These are phyloP conservation scores for Sclerospora graminicola DNA, from an alignment of 352 stramenopile species.

Conservation along the genomic window DNA sequence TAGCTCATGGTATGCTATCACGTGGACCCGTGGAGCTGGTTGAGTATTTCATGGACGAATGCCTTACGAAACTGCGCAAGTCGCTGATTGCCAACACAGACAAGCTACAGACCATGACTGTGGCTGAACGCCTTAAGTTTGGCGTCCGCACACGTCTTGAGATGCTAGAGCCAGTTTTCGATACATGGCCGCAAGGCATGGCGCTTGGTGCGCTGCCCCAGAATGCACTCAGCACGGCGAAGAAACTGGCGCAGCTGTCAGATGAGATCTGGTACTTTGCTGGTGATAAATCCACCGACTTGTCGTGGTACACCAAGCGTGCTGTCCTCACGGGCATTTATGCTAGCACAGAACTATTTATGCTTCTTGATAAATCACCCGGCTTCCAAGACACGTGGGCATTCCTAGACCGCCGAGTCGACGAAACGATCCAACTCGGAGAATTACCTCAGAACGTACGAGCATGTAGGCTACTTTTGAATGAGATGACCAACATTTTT, in stretches of 20 bases:
- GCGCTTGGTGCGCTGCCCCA: slow-evolving; percentile 60
- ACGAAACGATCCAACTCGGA: slow-evolving; percentile 73
- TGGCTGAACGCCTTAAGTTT: slow-evolving; percentile 78
- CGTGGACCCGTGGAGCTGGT: slow-evolving; percentile 72
- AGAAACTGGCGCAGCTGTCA: slow-evolving; percentile 54
- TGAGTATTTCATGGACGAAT: slow-evolving; percentile 80
- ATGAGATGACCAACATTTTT: not conserved
- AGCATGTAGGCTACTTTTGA: not conserved
- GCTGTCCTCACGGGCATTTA: slow-evolving; percentile 71
- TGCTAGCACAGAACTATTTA: slow-evolving; percentile 73
- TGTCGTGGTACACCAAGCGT: slow-evolving; percentile 82
- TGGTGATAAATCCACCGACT: slow-evolving; percentile 75
- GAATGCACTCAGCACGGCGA: slow-evolving; percentile 60
- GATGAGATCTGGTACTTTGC: slow-evolving; percentile 87
- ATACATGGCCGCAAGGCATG: slow-evolving; percentile 73
- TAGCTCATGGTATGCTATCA: slow-evolving; percentile 75
- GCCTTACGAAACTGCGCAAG: slow-evolving; percentile 42
- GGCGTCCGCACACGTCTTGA: slow-evolving; percentile 59
- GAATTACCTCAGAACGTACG: slow-evolving; percentile 77
- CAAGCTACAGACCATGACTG: slow-evolving; percentile 49
- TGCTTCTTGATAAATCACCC: slow-evolving; percentile 72
- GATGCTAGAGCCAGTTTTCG: slow-evolving; percentile 46
- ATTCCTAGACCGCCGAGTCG: slow-evolving; percentile 73
- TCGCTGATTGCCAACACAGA: slow-evolving; percentile 50
- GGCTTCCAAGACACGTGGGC: slow-evolving; percentile 71